Evolutionary conservation across 2,329 filamentous ascomycete species (phyloP).

Genomic region (Botrytis fragariae): DNA sequence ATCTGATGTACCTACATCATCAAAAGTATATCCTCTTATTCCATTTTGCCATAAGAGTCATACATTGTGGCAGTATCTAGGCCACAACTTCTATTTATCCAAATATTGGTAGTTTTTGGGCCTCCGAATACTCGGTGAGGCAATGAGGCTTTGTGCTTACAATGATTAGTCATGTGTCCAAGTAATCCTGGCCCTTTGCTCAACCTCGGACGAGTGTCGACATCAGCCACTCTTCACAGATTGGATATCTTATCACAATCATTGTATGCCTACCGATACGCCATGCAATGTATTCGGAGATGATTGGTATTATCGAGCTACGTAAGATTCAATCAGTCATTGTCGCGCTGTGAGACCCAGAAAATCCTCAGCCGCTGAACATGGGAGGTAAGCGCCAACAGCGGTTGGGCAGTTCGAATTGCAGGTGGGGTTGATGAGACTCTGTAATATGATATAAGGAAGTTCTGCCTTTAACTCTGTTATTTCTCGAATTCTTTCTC

Average conservation of each 20-base stretch:
- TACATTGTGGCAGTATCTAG: background rate
- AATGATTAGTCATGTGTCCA: background rate
- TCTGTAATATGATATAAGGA: background rate
- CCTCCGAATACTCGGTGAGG: constrained; percentile 2
- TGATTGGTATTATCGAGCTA: background rate
- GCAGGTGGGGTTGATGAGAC: background rate
- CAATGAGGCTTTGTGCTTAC: constrained; percentile 7
- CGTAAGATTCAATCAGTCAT: background rate
- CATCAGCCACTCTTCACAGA: background rate
- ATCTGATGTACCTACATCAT: background rate
- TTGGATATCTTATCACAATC: background rate
- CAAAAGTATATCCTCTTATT: constrained; percentile 4
- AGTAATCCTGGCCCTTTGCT: background rate
- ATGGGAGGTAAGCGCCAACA: constrained; percentile 16
- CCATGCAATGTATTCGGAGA: background rate
- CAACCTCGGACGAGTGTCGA: background rate
- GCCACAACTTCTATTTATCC: background rate
- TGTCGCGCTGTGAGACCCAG: background rate
- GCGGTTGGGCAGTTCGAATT: background rate
- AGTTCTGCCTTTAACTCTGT: background rate
- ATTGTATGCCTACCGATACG: background rate
- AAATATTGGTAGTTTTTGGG: background rate
- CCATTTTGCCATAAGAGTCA: background rate
- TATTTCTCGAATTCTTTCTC: background rate
- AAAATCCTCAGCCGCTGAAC: constrained; percentile 16